Conservation (phyloP, 139 green algal species). For the Coelastrella sp. region DNA sequence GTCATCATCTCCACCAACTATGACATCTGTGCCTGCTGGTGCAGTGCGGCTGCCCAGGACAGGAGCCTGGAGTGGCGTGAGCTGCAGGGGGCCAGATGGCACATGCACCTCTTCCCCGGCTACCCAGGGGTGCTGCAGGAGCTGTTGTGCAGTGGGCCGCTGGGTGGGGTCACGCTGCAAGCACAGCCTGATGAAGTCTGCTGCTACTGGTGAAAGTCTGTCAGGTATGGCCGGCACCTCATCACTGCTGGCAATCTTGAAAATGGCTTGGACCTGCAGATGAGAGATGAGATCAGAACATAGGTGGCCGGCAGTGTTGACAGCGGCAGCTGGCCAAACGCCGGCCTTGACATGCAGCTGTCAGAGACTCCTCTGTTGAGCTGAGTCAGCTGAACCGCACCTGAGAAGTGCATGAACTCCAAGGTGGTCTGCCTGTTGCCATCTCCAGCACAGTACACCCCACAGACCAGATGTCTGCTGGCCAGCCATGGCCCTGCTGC, state of each 20-base stretch:
- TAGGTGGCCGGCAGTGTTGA: constrained; percentile 66
- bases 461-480: constrained; percentile 96
- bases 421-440: constrained; percentile 86
- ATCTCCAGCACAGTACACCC: constrained; percentile 98
- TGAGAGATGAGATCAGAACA: background rate
- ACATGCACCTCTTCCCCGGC: constrained; percentile 41
- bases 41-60: too few relatives aligned
- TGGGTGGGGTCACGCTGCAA: constrained; percentile 77
- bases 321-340: constrained; percentile 87
- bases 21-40: too few relatives aligned
- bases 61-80: background rate
- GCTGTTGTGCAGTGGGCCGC: constrained; percentile 65
- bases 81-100: constrained; percentile 12
- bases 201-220: background rate
- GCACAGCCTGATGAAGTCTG: background rate
- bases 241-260: constrained; percentile 68
- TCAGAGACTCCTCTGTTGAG: background rate
- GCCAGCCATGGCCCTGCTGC: constrained; percentile 74
- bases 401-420: constrained; percentile 60
- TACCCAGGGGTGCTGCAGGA: constrained; percentile 84
- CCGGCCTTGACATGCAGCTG: constrained; percentile 63
- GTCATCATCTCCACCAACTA: too few relatives aligned
- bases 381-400: constrained; percentile 10
- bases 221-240: constrained; percentile 24
- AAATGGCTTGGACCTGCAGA: background rate